Evolutionary conservation across 345 rosid genomes (phyloP).

Genomic region (Sapria himalayana): DNA sequence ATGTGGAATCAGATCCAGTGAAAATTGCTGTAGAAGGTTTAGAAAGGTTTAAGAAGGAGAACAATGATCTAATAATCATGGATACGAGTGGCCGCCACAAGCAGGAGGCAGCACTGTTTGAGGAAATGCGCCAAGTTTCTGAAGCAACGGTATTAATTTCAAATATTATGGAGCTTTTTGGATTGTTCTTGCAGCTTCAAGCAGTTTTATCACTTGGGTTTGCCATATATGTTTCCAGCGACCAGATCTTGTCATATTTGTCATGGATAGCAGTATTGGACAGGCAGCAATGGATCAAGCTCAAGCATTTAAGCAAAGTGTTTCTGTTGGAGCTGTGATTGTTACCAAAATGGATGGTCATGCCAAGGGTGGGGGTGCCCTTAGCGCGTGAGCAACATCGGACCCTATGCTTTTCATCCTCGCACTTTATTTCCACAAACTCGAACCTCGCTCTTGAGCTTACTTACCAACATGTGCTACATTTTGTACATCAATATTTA

Average conservation of each 20-base stretch:
- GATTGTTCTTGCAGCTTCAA: no score
- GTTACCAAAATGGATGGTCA: slow-evolving; percentile 95
- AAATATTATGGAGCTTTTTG: no score
- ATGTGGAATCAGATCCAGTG: slow-evolving; percentile 86
- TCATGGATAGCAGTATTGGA: slow-evolving; percentile 94
- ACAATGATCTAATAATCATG: slow-evolving; percentile 78
- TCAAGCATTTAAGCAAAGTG: slow-evolving; percentile 80
- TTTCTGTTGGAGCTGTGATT: slow-evolving; percentile 84
- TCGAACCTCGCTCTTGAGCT: no score
- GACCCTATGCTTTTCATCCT: no score
- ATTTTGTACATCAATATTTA: no score
- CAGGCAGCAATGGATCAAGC: slow-evolving; percentile 96
- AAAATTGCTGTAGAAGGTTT: slow-evolving; percentile 90
- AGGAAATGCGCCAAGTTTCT: slow-evolving; percentile 96
- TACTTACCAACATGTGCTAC: no score
- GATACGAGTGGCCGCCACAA: slow-evolving; percentile 95
- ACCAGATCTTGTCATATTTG: slow-evolving; percentile 84
- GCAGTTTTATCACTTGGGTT: no score
- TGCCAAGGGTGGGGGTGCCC: slow-evolving; percentile 98
- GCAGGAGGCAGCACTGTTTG: slow-evolving; percentile 91
- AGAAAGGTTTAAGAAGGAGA: slow-evolving; percentile 76
- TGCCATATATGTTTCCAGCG: slow-evolving; percentile 41
- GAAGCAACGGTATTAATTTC: slow-evolving; percentile 82
- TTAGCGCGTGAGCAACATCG: slow-evolving; percentile 60
- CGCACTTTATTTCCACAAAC: no score